Evolutionary conservation across 2,329 filamentous ascomycete species (phyloP), one percentile per base, ranked within the genome.

Genomic region (Thielaviopsis populi): DNA sequence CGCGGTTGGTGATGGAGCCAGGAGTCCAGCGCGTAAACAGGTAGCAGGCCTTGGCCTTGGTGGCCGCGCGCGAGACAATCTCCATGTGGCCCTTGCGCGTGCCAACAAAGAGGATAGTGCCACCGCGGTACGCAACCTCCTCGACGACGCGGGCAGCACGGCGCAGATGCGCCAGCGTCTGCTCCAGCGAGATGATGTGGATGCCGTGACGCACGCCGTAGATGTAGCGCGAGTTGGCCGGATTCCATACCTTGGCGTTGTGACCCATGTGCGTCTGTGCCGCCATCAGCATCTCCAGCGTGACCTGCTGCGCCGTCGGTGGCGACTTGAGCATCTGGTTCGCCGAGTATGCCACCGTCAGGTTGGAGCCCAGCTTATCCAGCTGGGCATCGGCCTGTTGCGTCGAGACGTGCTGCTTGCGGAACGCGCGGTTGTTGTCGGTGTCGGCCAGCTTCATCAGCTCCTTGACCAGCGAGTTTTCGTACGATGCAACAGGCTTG

Each of bases 21-120:
- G 94, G 89, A 60, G 86, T 90, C 94, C 94, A 99, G 70, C 90
- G 87, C 71, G 89, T 88, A 72, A 96, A 97, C 41, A 99, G 74
- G 73, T 97, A 91, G 72, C 88, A 97, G 1, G 84, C 90, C 65
- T 83, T 80, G 0, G 91, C 83, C 67, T 95, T 74, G 73, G 87
- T 78, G 0, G 94, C 91, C 4, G 92, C 91, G 67, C 83, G 83
- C 17, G 95, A 88, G 1, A 96, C 88, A 62, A 86, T 82, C 67
- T 87, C 81, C 73, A 87, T 87, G 72, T 96, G 92, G 1, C 89
- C 91, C 63, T 83, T 80, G 37, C 92, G 81, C 4, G 88, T 97
- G 54, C 94, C 94, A 0, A 91, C 91, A 71, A 97, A 96, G 8
- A 99, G 81, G 58, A 97, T 86, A 65, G 96, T 74, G 1, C 94